These are phyloP conservation scores for Penicillium silybi DNA, from an alignment of 495 filamentous ascomycete species.

Conservation along the genomic window DNA sequence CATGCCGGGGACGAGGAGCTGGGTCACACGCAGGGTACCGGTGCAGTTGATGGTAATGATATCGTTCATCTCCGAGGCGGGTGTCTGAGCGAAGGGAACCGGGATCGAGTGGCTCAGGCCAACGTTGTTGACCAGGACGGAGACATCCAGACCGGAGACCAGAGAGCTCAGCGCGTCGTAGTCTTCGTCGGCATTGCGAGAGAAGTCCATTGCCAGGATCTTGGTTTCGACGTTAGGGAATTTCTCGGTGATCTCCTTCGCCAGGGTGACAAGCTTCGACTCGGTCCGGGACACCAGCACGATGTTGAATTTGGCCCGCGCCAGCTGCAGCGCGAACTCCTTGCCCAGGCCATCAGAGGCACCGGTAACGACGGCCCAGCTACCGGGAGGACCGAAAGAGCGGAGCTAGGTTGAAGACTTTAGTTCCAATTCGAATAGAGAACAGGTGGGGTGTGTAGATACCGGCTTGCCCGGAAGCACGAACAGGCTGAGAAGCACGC, in stretches of 20 bases:
- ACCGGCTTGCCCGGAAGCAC: conserved; percentile 65
- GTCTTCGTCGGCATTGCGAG: conserved; percentile 68
- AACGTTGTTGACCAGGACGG: conserved; percentile 95
- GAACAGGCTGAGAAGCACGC: conserved; percentile 70
- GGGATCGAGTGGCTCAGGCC: conserved; percentile 91
- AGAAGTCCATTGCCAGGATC: conserved; percentile 86
- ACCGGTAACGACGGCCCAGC: conserved; percentile 92
- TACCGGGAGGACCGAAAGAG: conserved; percentile 86
- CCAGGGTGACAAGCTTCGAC: conserved; percentile 77
- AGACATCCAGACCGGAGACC: conserved; percentile 70
- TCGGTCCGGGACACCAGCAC: conserved; percentile 90
- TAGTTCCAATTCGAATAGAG: neutral
- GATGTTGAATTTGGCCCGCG: conserved; percentile 87
- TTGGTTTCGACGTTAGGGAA: conserved; percentile 62
- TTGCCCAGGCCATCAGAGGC: conserved; percentile 97
- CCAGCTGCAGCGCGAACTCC: conserved; percentile 89
- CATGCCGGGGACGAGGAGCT: conserved; percentile 82
- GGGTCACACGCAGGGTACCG: conserved; percentile 81
- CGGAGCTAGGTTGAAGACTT: conserved; percentile 57
- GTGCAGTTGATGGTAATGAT: conserved; percentile 95
- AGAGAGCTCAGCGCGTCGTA: conserved; percentile 66
- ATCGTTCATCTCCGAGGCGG: conserved; percentile 70
- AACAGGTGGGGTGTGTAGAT: conserved; percentile 17
- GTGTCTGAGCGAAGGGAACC: conserved; percentile 77
- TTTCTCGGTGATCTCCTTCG: conserved; percentile 67